Conservation (phyloP, 1,139 yeast species). For the Kodamaea sp. region DNA sequence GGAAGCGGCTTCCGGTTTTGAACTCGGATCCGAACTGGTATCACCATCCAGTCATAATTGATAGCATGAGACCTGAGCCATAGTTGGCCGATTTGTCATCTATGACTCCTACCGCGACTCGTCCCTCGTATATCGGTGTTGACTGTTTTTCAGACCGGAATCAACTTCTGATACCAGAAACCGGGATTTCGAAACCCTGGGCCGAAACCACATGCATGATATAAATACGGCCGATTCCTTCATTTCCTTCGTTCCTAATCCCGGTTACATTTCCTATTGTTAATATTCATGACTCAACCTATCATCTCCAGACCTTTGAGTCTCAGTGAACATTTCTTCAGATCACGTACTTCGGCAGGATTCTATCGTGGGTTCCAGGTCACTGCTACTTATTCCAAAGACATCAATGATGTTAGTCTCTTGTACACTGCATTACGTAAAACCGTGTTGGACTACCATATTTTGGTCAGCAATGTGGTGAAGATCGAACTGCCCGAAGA, state of each 20-base stretch:
- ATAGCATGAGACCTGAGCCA: no score
- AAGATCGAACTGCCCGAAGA: conserved; percentile 14
- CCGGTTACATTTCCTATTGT: no score
- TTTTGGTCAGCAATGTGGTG: conserved; percentile 34
- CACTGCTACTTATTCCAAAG: conserved; percentile 33
- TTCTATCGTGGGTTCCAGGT: conserved; percentile 38
- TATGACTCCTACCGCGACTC: no score
- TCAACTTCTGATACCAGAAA: no score
- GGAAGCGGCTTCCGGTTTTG: no score
- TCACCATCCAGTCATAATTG: no score
- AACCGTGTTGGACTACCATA: conserved; percentile 35
- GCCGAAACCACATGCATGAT: no score
- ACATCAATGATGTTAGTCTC: conserved; percentile 17
- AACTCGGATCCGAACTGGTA: no score
- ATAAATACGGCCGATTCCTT: background rate
- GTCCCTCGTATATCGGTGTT: no score
- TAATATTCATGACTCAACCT: no score
- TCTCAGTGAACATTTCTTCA: conserved; percentile 36
- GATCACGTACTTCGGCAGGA: conserved; percentile 33
- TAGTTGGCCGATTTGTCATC: no score
- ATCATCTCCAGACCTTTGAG: conserved; percentile 27
- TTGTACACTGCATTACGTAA: conserved; percentile 33
- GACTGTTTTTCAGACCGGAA: no score
- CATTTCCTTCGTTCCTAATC: background rate
- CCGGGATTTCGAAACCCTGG: background rate